These are phyloP conservation scores for Aspergillus sclerotiicarbonarius DNA, from an alignment of 495 filamentous ascomycete genomes.

Conservation along the genomic window DNA sequence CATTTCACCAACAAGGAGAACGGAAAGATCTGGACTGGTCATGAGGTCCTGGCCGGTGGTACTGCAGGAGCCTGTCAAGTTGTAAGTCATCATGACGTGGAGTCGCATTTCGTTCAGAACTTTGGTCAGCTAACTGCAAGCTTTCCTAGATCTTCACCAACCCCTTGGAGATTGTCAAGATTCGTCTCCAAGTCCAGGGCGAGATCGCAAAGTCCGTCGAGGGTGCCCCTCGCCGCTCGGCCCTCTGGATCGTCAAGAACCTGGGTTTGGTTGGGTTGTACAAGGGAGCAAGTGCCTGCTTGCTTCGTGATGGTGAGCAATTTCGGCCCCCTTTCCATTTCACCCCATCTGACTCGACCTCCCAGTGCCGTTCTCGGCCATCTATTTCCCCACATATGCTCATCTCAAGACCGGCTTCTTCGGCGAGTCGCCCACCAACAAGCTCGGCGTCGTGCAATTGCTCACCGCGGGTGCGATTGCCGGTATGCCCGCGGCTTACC, in stretches of 20 bases:
- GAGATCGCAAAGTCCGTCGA: slow-evolving; percentile 89
- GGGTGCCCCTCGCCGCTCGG: slow-evolving; percentile 78
- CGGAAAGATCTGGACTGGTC: slow-evolving; percentile 65
- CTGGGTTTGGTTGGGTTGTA: slow-evolving; percentile 94
- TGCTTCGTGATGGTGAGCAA: slow-evolving; percentile 71
- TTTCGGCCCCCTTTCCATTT: not conserved
- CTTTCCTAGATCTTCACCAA: slow-evolving; percentile 81
- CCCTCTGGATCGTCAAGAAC: slow-evolving; percentile 96
- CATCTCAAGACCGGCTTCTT: slow-evolving; percentile 93
- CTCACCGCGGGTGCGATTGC: slow-evolving; percentile 94
- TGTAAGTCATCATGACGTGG: slow-evolving; percentile 52
- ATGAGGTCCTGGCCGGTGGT: slow-evolving; percentile 87
- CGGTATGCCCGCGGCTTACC: slow-evolving; percentile 97
- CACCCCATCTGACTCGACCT: slow-evolving; percentile 13
- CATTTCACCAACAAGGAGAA: slow-evolving; percentile 73
- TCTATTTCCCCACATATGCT: slow-evolving; percentile 96
- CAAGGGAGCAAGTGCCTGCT: slow-evolving; percentile 94
- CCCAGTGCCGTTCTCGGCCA: slow-evolving; percentile 88
- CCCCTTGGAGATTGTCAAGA: slow-evolving; percentile 98
- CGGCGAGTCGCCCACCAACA: slow-evolving; percentile 84
- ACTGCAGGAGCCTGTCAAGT: slow-evolving; percentile 93
- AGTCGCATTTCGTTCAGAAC: not conserved
- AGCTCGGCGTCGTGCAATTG: slow-evolving; percentile 88
- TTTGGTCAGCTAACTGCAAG: slow-evolving; percentile 3
- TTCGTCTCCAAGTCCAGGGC: slow-evolving; percentile 94